Conservation (phyloP, 345 rosid species). For the Brassica rapa region DNA sequence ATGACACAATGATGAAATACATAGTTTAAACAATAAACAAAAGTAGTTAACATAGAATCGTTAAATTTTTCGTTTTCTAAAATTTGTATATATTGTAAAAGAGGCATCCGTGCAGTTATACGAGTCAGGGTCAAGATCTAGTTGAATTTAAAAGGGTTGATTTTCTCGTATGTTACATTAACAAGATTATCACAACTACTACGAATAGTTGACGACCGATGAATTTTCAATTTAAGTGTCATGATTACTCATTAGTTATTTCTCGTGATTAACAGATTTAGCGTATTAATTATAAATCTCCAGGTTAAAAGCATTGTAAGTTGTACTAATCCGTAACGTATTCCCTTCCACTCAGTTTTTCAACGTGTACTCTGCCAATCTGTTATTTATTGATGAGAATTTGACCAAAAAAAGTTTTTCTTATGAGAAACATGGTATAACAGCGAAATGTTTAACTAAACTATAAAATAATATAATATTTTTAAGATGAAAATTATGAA, state of each 20-base stretch:
- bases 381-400: not conserved
- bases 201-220: slow-evolving; percentile 12
- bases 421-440: not conserved
- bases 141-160: too few species aligned
- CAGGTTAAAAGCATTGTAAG: slow-evolving; percentile 31
- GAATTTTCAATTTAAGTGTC: slow-evolving; percentile 7
- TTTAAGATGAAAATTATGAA: not conserved
- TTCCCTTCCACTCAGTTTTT: slow-evolving; percentile 12
- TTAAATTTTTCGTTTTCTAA: too few species aligned
- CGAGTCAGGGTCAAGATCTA: too few species aligned
- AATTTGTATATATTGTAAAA: too few species aligned
- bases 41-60: too few species aligned
- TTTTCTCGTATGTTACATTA: too few species aligned
- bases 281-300: slow-evolving; percentile 36
- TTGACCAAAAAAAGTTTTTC: not conserved
- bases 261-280: slow-evolving; percentile 36
- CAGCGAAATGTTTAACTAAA: not conserved
- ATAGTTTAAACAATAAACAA: too few species aligned
- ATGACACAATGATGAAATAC: too few species aligned
- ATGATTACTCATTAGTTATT: slow-evolving; percentile 37
- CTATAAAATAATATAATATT: not conserved
- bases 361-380: slow-evolving; percentile 2
- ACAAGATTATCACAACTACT: too few species aligned
- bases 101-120: too few species aligned
- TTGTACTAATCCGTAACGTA: slow-evolving; percentile 29